Conservation (phyloP, 176 grass and related monocot genomes). For the Zizania latifolia region DNA sequence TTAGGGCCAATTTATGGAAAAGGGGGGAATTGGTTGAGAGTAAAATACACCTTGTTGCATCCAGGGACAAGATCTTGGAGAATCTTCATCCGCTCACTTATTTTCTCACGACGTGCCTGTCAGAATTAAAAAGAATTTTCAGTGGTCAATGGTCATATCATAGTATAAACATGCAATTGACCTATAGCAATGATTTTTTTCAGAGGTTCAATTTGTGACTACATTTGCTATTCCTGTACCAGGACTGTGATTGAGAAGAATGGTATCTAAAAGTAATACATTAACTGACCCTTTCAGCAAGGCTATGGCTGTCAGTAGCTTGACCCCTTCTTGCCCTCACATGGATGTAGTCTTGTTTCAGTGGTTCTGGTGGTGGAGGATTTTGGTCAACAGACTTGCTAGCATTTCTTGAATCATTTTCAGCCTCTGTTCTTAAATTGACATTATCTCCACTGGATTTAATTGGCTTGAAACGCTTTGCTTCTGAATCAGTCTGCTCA, state of each 20-base stretch:
- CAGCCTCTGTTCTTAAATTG: slow-evolving; percentile 54
- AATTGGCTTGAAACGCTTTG: slow-evolving; percentile 53
- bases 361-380: slow-evolving; percentile 39
- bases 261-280: neutral
- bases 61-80: slow-evolving; percentile 97
- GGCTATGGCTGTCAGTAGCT: slow-evolving; percentile 96
- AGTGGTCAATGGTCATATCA: neutral
- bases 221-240: neutral
- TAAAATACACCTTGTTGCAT: slow-evolving; percentile 79
- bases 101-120: slow-evolving; percentile 93
- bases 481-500: slow-evolving; percentile 54
- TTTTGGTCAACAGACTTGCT: slow-evolving; percentile 55
- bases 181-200: neutral
- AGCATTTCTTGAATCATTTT: slow-evolving; percentile 50
- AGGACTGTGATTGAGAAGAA: neutral
- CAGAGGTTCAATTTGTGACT: neutral
- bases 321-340: slow-evolving; percentile 95
- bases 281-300: slow-evolving; percentile 87
- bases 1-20: neutral
- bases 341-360: slow-evolving; percentile 96
- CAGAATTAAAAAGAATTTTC: slow-evolving; percentile 24
- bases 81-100: slow-evolving; percentile 94
- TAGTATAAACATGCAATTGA: neutral
- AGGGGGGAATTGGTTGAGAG: slow-evolving; percentile 10
- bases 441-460: slow-evolving; percentile 53